Percentiles rank a stretch among this genome's conserved stretches.
phyloP scores from a whole-genome alignment of 768 basidiomycete species.

The Lentinula sp. region DNA sequence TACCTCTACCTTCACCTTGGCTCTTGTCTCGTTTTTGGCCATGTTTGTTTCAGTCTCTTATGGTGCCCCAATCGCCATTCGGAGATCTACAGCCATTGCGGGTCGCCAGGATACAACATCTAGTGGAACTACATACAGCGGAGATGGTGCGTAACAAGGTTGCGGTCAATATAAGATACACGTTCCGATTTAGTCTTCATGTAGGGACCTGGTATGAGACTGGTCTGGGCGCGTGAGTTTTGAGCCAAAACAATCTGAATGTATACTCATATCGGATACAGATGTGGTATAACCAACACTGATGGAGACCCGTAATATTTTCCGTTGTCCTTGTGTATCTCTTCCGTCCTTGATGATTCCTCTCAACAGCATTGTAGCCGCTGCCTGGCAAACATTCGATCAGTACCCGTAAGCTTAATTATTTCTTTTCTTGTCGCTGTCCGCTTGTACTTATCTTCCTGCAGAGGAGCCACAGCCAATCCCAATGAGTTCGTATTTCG shows the following conservation, averaged over 20 bases:
- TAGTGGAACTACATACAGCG: neutral
- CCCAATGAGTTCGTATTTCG: neutral
- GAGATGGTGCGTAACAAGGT: neutral
- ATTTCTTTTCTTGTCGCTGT: neutral
- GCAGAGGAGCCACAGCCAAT: neutral
- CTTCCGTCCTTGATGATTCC: neutral
- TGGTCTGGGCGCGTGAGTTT: constrained; percentile 25
- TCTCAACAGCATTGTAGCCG: constrained; percentile 23
- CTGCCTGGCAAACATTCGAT: constrained; percentile 26
- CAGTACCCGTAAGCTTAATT: constrained; percentile 22
- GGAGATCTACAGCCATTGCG: neutral
- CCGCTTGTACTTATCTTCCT: neutral
- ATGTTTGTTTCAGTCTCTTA: neutral
- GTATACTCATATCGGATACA: constrained; percentile 1
- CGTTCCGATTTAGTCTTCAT: too few relatives aligned
- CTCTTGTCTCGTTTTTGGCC: neutral
- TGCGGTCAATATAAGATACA: too few relatives aligned
- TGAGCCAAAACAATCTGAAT: neutral
- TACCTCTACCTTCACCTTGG: neutral
- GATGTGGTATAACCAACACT: constrained; percentile 30
- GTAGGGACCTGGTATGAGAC: constrained; percentile 22
- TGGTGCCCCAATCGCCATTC: neutral
- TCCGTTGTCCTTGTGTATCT: neutral
- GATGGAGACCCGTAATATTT: constrained; percentile 11
- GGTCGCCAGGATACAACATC: neutral